Conservation (phyloP, 306 rosid genomes). For the Vigna angularis region DNA sequence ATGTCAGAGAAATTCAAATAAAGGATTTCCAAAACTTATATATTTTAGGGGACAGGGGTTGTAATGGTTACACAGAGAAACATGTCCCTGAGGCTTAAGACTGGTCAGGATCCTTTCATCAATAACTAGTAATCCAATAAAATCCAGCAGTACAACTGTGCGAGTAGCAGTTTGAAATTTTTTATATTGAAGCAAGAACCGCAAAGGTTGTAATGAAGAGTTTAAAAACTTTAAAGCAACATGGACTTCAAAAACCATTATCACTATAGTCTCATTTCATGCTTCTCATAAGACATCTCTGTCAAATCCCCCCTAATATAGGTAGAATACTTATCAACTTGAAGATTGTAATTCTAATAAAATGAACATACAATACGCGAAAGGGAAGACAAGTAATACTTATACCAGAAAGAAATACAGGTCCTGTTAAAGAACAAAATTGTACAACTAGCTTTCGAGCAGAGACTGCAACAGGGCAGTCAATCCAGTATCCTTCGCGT, state of each 20-base stretch:
- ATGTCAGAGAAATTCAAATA: slow-evolving; percentile 40
- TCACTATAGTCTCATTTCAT: slow-evolving; percentile 19
- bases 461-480: slow-evolving; percentile 87
- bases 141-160: neutral
- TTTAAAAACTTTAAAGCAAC: neutral
- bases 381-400: slow-evolving; percentile 36
- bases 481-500: slow-evolving; percentile 86
- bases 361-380: slow-evolving; percentile 28
- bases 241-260: slow-evolving; percentile 26
- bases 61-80: slow-evolving; percentile 5
- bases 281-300: slow-evolving; percentile 30
- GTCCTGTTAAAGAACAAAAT: slow-evolving; percentile 86
- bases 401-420: slow-evolving; percentile 83
- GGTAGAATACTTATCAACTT: slow-evolving; percentile 37
- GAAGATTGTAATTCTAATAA: slow-evolving; percentile 31
- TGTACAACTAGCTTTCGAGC: slow-evolving; percentile 92
- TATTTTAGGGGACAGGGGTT: slow-evolving; percentile 17
- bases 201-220: slow-evolving; percentile 8
- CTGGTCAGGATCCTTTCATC: slow-evolving; percentile 31
- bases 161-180: neutral
- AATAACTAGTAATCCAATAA: slow-evolving; percentile 24
- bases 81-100: slow-evolving; percentile 12
- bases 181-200: neutral
- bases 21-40: slow-evolving; percentile 25
- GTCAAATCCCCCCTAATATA: slow-evolving; percentile 33